Conservation (phyloP, 176 grass and related monocot species). For the Ensete glaucum region DNA sequence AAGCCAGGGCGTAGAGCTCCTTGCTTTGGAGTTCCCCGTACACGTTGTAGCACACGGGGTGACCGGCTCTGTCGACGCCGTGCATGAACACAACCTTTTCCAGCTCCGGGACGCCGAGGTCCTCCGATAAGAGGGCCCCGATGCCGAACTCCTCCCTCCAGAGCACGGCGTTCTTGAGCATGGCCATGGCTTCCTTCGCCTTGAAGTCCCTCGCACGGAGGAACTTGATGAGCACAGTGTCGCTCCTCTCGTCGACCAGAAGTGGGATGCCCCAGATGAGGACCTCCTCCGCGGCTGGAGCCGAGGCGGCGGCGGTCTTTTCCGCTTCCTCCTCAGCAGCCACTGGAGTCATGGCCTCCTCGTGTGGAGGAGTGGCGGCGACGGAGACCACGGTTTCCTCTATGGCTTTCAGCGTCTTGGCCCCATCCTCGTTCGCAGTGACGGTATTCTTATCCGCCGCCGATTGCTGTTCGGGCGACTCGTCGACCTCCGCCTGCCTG, state of each 20-base stretch:
- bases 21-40: conserved; percentile 94
- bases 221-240: conserved; percentile 92
- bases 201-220: conserved; percentile 85
- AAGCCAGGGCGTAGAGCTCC: conserved; percentile 85
- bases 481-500: neutral
- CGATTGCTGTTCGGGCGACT: conserved; percentile 14
- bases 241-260: conserved; percentile 60
- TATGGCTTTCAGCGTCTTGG: conserved; percentile 47
- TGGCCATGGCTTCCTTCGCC: conserved; percentile 78
- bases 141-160: conserved; percentile 96
- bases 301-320: conserved; percentile 4
- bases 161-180: conserved; percentile 61
- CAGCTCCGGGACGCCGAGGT: conserved; percentile 66
- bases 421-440: conserved; percentile 35
- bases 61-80: conserved; percentile 47
- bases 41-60: conserved; percentile 90
- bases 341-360: conserved; percentile 15
- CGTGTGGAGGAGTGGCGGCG: conserved; percentile 9
- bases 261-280: conserved; percentile 83
- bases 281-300: conserved; percentile 22
- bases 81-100: conserved; percentile 76
- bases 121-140: conserved; percentile 39
- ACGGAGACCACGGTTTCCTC: conserved; percentile 43
- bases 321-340: conserved; percentile 9
- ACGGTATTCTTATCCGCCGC: conserved; percentile 44